Percentiles rank a stretch among this genome's conserved stretches.
phyloP scores from a whole-genome alignment of 2,329 filamentous ascomycete species.

The Aspergillus candidus region DNA sequence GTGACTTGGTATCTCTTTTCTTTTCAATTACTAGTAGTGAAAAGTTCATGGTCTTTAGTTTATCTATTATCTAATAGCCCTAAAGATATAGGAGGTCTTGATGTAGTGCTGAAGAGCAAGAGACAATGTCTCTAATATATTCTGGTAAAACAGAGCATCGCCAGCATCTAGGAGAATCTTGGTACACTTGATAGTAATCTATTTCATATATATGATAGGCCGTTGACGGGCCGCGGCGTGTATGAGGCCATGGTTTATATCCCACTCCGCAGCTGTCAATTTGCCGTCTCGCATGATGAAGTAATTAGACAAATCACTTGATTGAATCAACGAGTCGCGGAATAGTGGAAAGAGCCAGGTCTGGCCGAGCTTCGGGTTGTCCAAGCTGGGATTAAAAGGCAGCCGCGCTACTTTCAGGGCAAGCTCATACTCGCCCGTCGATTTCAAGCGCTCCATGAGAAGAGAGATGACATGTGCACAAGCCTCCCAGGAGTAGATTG shows the following conservation, averaged over 20 bases:
- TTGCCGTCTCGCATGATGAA: neutral
- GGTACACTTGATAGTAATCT: constrained; percentile 1
- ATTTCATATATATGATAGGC: constrained; percentile 1
- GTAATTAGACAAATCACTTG: neutral
- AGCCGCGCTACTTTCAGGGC: neutral
- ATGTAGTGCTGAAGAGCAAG: constrained; percentile 1
- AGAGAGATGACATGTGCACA: neutral
- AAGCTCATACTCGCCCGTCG: constrained; percentile 1
- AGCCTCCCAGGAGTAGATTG: constrained; percentile 2
- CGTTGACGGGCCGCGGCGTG: neutral
- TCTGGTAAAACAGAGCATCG: neutral
- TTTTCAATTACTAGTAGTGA: too few species aligned
- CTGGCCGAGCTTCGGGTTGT: neutral
- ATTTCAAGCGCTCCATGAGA: constrained; percentile 1
- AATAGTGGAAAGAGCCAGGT: constrained; percentile 2
- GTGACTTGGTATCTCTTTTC: too few species aligned
- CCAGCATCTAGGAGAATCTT: neutral
- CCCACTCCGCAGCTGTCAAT: neutral
- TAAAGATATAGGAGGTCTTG: constrained; percentile 1
- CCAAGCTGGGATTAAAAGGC: neutral
- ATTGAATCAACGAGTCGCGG: neutral
- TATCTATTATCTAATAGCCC: too few species aligned
- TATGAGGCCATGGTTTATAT: neutral
- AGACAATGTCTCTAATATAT: neutral
- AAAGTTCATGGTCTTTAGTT: too few species aligned